A percentile compares a stretch with the other conserved stretches of the same genome.
Evolutionary conservation across 1,284 basidiomycete species (phyloP).

Genomic region (Schizophyllum amplum): DNA sequence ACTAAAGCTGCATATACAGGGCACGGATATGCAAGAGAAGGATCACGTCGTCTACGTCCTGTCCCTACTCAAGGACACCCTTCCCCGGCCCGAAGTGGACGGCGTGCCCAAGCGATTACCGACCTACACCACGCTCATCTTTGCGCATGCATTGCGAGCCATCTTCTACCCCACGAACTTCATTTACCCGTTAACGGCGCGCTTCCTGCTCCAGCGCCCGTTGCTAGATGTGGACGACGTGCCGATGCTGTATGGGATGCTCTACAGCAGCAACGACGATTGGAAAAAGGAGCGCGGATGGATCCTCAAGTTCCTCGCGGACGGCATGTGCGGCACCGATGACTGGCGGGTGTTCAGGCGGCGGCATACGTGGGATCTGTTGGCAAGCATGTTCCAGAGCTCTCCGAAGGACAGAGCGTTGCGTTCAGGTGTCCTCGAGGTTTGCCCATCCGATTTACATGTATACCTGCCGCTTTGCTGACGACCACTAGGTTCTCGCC

Average conservation of each 20-base stretch:
- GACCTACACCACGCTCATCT: constrained; percentile 71
- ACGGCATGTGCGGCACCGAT: constrained; percentile 63
- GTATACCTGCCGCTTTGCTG: constrained; percentile 7
- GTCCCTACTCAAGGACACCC: constrained; percentile 57
- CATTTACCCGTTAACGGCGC: constrained; percentile 71
- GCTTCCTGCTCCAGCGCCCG: constrained; percentile 81
- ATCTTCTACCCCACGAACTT: constrained; percentile 76
- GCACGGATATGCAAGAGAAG: constrained; percentile 72
- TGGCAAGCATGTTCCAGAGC: constrained; percentile 75
- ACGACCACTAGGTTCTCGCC: constrained; percentile 47
- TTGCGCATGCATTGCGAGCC: constrained; percentile 71
- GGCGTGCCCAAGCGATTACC: constrained; percentile 44
- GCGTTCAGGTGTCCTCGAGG: constrained; percentile 61
- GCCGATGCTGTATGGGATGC: constrained; percentile 78
- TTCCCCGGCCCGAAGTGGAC: constrained; percentile 27
- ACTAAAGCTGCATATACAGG: constrained; percentile 26
- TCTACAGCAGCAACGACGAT: constrained; percentile 73
- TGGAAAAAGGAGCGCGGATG: constrained; percentile 83
- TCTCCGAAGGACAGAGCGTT: constrained; percentile 45
- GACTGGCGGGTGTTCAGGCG: constrained; percentile 82
- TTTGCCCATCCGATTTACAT: constrained; percentile 19
- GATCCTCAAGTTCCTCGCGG: constrained; percentile 81
- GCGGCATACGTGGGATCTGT: constrained; percentile 81
- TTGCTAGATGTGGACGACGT: constrained; percentile 70
- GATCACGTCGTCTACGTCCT: constrained; percentile 74